These are phyloP conservation scores for Solanum piurae DNA, from an alignment of 257 asterid genomes.

Conservation along the genomic window DNA sequence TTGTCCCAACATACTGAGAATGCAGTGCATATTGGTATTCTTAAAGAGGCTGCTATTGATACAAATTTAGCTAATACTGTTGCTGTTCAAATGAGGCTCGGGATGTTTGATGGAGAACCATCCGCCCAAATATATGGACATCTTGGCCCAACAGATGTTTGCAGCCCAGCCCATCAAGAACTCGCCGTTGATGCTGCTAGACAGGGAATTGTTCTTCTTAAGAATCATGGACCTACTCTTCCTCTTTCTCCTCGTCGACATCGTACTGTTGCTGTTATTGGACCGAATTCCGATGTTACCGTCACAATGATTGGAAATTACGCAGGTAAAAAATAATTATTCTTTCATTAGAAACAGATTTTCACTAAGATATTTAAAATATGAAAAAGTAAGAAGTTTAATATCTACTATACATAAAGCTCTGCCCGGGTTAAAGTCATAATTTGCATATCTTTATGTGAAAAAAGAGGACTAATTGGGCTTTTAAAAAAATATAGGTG, in stretches of 20 bases:
- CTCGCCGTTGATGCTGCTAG: conserved; percentile 74
- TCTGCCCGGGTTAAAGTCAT: not conserved
- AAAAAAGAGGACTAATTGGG: too few species aligned
- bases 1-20: conserved; percentile 45
- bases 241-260: conserved; percentile 52
- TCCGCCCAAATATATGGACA: conserved; percentile 38
- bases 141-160: conserved; percentile 61
- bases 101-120: conserved; percentile 82
- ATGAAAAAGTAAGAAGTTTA: fast-evolving
- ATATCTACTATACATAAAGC: too few species aligned
- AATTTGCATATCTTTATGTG: not conserved
- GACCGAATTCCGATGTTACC: conserved; percentile 67
- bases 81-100: conserved; percentile 66
- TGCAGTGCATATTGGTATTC: conserved; percentile 47
- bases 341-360: not conserved
- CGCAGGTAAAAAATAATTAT: conserved; percentile 35
- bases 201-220: conserved; percentile 68
- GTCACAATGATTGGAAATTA: conserved; percentile 76
- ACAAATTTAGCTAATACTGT: conserved; percentile 46
- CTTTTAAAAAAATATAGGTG: not conserved
- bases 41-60: conserved; percentile 45
- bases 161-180: conserved; percentile 55
- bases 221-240: conserved; percentile 45
- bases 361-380: too few species aligned
- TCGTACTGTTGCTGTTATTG: conserved; percentile 57